phyloP scores from a whole-genome alignment of 148 eudicot species.

The Salicornia ramosissima region DNA sequence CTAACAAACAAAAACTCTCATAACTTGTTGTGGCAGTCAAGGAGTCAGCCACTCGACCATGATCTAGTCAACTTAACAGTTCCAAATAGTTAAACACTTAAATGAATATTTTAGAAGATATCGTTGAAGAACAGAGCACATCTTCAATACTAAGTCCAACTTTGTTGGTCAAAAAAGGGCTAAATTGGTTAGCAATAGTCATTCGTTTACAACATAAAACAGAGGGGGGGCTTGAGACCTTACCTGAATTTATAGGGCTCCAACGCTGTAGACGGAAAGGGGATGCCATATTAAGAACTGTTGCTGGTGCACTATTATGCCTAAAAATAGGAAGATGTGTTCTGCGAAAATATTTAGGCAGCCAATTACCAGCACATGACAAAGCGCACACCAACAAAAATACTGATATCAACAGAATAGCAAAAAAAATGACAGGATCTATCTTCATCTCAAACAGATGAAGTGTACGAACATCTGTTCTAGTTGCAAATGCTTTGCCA shows the following conservation, averaged over 20 bases:
- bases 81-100: not conserved
- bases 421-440: slow-evolving; percentile 55
- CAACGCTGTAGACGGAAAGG: slow-evolving; percentile 68
- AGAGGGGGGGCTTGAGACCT: slow-evolving; percentile 15
- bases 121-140: not conserved
- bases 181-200: not conserved
- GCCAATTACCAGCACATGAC: slow-evolving; percentile 52
- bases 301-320: slow-evolving; percentile 51
- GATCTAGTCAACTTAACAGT: not conserved
- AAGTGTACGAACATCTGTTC: slow-evolving; percentile 38
- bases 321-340: slow-evolving; percentile 61
- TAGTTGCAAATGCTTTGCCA: slow-evolving; percentile 64
- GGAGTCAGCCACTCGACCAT: not conserved
- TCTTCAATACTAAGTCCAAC: not conserved
- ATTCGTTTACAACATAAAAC: not conserved
- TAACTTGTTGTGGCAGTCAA: not conserved
- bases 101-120: too few species aligned
- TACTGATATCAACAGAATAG: slow-evolving; percentile 51
- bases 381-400: slow-evolving; percentile 50
- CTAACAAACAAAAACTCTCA: not conserved
- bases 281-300: slow-evolving; percentile 57
- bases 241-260: slow-evolving; percentile 81
- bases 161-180: not conserved
- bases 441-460: slow-evolving; percentile 62
- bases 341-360: slow-evolving; percentile 56